These are phyloP conservation scores for Phylloporus sp. DNA, from an alignment of 768 basidiomycete genomes.

Conservation along the genomic window DNA sequence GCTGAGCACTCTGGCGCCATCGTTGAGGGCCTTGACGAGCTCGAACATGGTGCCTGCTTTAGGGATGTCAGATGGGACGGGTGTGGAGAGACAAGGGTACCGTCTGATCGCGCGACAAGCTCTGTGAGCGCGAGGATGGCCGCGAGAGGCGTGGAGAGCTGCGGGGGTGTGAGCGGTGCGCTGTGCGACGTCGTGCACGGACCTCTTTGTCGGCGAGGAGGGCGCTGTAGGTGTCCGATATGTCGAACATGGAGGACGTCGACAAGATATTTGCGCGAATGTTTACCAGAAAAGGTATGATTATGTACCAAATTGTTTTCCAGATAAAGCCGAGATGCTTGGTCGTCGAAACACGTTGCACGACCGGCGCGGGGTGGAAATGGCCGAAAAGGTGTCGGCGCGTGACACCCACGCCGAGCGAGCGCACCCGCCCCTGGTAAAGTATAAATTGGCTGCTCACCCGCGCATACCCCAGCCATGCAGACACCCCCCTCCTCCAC, in stretches of 20 bases:
- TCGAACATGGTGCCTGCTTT: conserved; percentile 91
- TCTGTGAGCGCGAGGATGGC: conserved; percentile 85
- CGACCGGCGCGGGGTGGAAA: conserved; percentile 59
- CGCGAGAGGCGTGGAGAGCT: conserved; percentile 82
- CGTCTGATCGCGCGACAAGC: conserved; percentile 74
- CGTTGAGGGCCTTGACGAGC: conserved; percentile 77
- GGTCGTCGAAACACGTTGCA: conserved; percentile 76
- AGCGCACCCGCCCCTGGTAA: conserved; percentile 33
- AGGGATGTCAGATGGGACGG: conserved; percentile 6
- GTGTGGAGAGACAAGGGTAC: conserved; percentile 39
- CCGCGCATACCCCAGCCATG: conserved; percentile 17
- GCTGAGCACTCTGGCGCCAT: conserved; percentile 64
- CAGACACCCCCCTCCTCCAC: conserved; percentile 35
- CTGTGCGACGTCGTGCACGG: conserved; percentile 16
- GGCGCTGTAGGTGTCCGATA: conserved; percentile 52
- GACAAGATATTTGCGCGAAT: conserved; percentile 26
- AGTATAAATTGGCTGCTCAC: conserved; percentile 25
- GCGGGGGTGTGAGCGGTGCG: background rate
- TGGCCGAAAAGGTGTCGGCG: conserved; percentile 50
- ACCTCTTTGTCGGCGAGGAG: conserved; percentile 68
- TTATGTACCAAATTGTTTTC: conserved; percentile 10
- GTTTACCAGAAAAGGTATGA: conserved; percentile 2
- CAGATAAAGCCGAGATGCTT: conserved; percentile 32
- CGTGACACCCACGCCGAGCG: conserved; percentile 37
- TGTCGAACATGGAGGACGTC: conserved; percentile 40